phyloP scores from a whole-genome alignment of 164 flowering plant genomes.

The Magnolia sinica region DNA sequence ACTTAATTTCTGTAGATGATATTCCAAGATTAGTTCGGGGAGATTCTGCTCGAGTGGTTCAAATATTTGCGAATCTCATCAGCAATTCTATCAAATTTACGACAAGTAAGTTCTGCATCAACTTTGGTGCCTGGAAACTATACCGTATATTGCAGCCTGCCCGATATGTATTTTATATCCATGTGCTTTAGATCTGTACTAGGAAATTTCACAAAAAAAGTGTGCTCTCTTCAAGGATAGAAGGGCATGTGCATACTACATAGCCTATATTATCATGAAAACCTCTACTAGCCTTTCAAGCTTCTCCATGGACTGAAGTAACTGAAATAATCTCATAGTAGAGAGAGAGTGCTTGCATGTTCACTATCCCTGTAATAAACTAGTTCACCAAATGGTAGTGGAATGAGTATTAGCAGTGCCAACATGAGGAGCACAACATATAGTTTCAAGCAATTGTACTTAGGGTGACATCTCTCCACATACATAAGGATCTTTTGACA shows the following conservation, averaged over 20 bases:
- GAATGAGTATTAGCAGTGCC: too few relatives aligned
- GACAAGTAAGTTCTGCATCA: constrained; percentile 52
- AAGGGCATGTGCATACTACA: not conserved
- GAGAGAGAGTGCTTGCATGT: too few relatives aligned
- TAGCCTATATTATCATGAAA: not conserved
- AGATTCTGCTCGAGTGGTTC: constrained; percentile 94
- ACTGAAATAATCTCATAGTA: too few relatives aligned
- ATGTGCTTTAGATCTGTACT: not conserved
- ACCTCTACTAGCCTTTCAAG: too few relatives aligned
- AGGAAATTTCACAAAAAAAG: not conserved
- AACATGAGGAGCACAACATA: too few relatives aligned
- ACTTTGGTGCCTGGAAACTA: not conserved
- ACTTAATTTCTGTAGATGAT: constrained; percentile 51
- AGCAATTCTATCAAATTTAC: constrained; percentile 98
- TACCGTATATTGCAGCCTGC: not conserved
- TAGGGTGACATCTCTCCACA: too few relatives aligned
- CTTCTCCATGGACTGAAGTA: too few relatives aligned
- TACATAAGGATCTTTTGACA: too few relatives aligned
- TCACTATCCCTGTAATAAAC: too few relatives aligned
- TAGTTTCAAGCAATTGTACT: too few relatives aligned
- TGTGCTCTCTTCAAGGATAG: not conserved
- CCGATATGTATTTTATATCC: not conserved
- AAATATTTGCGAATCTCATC: constrained; percentile 88
- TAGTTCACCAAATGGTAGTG: too few relatives aligned
- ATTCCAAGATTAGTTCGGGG: constrained; percentile 83